Conservation (phyloP, 169 alveolate genomes). For the Eimeria praecox region DNA sequence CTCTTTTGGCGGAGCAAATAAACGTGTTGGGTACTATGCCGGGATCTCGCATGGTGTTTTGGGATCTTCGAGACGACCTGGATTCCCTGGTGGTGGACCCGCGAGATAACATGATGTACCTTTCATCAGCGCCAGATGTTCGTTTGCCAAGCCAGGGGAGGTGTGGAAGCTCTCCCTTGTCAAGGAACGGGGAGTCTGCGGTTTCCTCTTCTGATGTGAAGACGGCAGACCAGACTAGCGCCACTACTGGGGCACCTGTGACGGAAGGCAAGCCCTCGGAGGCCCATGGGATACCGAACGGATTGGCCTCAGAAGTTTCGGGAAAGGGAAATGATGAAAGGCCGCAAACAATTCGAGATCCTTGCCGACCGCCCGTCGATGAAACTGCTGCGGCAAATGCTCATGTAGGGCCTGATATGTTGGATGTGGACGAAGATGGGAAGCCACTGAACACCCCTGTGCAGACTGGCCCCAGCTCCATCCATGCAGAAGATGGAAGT, state of each 20-base stretch:
- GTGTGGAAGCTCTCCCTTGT: background rate
- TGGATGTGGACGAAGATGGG: slow-evolving; percentile 81
- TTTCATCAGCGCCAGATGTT: slow-evolving; percentile 82
- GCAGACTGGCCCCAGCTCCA: slow-evolving; percentile 45
- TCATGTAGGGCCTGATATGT: slow-evolving; percentile 73
- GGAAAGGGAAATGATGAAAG: slow-evolving; percentile 34
- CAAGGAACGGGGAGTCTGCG: slow-evolving; percentile 19
- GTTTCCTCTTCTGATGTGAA: background rate
- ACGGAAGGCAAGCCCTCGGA: slow-evolving; percentile 25
- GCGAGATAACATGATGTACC: slow-evolving; percentile 86
- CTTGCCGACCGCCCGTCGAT: slow-evolving; percentile 70
- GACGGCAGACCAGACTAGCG: background rate
- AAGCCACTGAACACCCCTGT: slow-evolving; percentile 55
- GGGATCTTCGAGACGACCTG: slow-evolving; percentile 93
- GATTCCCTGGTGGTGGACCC: slow-evolving; percentile 87
- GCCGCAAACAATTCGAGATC: slow-evolving; percentile 31
- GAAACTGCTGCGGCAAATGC: slow-evolving; percentile 40
- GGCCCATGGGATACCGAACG: background rate
- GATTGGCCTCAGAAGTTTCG: slow-evolving; percentile 10
- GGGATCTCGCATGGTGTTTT: slow-evolving; percentile 91
- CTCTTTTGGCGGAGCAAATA: slow-evolving; percentile 92
- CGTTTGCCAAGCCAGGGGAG: background rate
- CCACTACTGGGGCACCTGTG: background rate
- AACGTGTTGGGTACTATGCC: slow-evolving; percentile 91
- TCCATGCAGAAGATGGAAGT: slow-evolving; percentile 23